phyloP scores from a whole-genome alignment of 2,329 filamentous ascomycete species.

The Knufia fluminis region DNA sequence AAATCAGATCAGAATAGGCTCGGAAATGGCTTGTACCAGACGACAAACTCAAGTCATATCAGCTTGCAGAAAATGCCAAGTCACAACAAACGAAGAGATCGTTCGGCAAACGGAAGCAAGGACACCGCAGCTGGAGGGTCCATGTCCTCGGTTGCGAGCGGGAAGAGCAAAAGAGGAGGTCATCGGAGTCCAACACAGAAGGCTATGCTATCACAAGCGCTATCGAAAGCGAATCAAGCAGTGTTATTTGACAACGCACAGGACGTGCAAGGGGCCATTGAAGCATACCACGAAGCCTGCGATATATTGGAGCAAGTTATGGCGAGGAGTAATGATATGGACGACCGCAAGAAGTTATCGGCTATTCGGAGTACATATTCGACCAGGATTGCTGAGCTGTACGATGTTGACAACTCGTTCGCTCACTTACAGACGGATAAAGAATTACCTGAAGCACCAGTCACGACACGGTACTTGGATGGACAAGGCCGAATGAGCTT shows the following conservation, averaged over 20 bases:
- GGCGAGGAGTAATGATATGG: constrained; percentile 68
- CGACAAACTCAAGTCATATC: constrained; percentile 13
- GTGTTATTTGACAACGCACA: constrained; percentile 93
- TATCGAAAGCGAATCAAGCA: constrained; percentile 92
- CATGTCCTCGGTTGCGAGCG: constrained; percentile 22
- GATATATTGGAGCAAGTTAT: constrained; percentile 80
- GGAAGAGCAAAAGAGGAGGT: constrained; percentile 26
- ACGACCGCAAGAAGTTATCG: constrained; percentile 83
- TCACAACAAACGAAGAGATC: constrained; percentile 12
- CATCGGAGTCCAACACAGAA: constrained; percentile 63
- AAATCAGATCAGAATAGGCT: constrained; percentile 3
- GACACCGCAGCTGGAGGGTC: constrained; percentile 25
- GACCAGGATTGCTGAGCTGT: constrained; percentile 77
- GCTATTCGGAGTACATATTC: constrained; percentile 88
- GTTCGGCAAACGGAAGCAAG: constrained; percentile 14
- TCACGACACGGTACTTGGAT: constrained; percentile 44
- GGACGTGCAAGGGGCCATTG: constrained; percentile 83
- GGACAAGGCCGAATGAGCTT: constrained; percentile 6
- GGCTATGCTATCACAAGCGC: constrained; percentile 88
- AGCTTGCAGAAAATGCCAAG: constrained; percentile 14
- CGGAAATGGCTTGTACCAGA: constrained; percentile 20
- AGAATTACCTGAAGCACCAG: constrained; percentile 61
- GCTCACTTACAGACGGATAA: constrained; percentile 48
- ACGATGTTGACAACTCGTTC: constrained; percentile 53
- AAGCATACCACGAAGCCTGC: constrained; percentile 87